Evolutionary conservation across 2,329 filamentous ascomycete species (phyloP).

Genomic region (Talaromyces sp.): DNA sequence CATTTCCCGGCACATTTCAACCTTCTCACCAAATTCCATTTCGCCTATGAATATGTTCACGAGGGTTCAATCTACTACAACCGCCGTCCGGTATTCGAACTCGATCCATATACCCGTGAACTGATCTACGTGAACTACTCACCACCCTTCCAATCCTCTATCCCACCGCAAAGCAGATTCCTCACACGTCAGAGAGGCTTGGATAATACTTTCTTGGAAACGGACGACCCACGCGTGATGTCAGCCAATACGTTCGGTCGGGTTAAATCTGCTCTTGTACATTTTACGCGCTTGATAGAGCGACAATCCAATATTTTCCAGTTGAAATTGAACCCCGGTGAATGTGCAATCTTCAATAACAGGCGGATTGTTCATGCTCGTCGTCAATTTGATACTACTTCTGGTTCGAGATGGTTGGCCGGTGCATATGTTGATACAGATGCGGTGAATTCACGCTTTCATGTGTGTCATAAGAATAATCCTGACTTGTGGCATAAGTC

Average conservation of each 20-base stretch:
- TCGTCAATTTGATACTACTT: conserved; percentile 66
- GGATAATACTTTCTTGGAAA: neutral
- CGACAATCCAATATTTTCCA: conserved; percentile 62
- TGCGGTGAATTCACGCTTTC: conserved; percentile 56
- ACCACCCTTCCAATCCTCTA: conserved; percentile 74
- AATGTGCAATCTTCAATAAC: conserved; percentile 95
- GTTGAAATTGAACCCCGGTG: conserved; percentile 74
- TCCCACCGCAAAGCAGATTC: conserved; percentile 20
- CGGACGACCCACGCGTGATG: neutral
- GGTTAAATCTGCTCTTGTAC: conserved; percentile 49
- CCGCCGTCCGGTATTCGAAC: conserved; percentile 59
- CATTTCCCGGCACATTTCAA: conserved; percentile 19
- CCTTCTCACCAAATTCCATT: conserved; percentile 45
- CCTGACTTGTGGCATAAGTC: neutral
- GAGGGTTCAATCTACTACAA: conserved; percentile 65
- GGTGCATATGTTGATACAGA: conserved; percentile 80
- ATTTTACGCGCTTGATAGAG: conserved; percentile 66
- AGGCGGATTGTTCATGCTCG: conserved; percentile 81
- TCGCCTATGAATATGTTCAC: conserved; percentile 71
- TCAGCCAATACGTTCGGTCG: neutral
- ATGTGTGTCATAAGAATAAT: conserved; percentile 40
- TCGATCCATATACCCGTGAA: conserved; percentile 16
- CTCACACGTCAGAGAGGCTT: neutral
- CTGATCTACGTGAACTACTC: conserved; percentile 66
- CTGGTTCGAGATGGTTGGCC: conserved; percentile 77